A percentile compares a stretch with the other conserved stretches of the same genome.
Evolutionary conservation across 768 basidiomycete species (phyloP).

Genomic region (Cystoderma amianthinum): DNA sequence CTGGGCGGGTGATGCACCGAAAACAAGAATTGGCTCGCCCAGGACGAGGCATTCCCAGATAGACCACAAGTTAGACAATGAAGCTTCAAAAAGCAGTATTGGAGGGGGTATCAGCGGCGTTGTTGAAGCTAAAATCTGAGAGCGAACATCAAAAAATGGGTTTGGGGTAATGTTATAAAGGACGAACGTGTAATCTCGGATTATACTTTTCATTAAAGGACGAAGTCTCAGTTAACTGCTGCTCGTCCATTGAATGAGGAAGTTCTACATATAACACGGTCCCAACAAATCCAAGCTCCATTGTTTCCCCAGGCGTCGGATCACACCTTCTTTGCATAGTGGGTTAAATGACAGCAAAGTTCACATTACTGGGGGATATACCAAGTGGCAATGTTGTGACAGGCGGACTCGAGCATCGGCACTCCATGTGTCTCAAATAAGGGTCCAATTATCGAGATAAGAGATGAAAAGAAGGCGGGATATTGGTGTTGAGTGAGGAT

Average conservation of each 20-base stretch:
- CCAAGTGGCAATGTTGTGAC: constrained; percentile 83
- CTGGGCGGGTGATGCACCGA: constrained; percentile 69
- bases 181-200: constrained; percentile 41
- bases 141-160: neutral
- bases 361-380: constrained; percentile 19
- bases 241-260: constrained; percentile 61
- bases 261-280: constrained; percentile 67
- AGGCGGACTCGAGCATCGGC: constrained; percentile 80
- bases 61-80: constrained; percentile 66
- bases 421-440: constrained; percentile 66
- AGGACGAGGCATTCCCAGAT: constrained; percentile 93
- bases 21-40: constrained; percentile 85
- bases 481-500: constrained; percentile 76
- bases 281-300: constrained; percentile 84
- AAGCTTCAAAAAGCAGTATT: constrained; percentile 55
- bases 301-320: constrained; percentile 54
- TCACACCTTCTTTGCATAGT: constrained; percentile 66
- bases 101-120: constrained; percentile 53
- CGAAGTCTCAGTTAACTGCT: constrained; percentile 57
- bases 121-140: constrained; percentile 63
- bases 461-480: constrained; percentile 73
- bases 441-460: constrained; percentile 66
- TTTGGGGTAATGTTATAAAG: neutral
- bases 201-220: constrained; percentile 47
- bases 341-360: neutral